Percentiles rank a stretch among this genome's conserved stretches.
phyloP scores from a whole-genome alignment of 345 rosid genomes.

The Sonneratia alba region DNA sequence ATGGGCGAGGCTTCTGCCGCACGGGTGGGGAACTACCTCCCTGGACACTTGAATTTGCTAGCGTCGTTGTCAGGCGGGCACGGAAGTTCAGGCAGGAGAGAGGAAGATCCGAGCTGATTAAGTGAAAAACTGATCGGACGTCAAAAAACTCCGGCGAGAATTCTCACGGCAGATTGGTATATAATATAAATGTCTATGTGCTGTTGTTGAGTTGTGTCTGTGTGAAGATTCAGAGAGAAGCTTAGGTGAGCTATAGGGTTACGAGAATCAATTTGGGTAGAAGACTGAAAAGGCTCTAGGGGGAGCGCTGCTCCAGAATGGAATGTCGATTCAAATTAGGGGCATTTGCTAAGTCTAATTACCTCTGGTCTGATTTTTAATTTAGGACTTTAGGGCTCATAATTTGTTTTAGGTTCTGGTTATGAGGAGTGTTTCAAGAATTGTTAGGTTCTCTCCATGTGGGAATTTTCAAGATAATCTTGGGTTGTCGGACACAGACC shows the following conservation, averaged over 20 bases:
- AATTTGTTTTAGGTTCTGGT: not conserved
- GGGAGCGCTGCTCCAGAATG: conserved; percentile 10
- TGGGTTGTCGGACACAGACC: conserved; percentile 4
- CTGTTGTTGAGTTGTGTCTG: conserved; percentile 21
- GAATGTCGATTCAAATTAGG: conserved; percentile 13
- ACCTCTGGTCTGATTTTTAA: not conserved
- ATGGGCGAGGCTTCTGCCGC: conserved; percentile 99
- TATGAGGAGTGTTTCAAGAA: not conserved
- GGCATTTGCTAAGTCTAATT: not conserved
- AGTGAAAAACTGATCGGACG: not conserved
- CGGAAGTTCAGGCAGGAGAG: conserved; percentile 55
- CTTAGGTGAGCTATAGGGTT: conserved; percentile 26
- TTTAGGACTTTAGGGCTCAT: not conserved
- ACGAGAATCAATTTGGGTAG: not conserved
- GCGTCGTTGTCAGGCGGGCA: conserved; percentile 74
- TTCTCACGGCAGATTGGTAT: conserved; percentile 11
- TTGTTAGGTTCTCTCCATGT: conserved; percentile 8
- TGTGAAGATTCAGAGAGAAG: conserved; percentile 29
- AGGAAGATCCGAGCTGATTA: conserved; percentile 43
- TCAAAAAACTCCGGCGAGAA: not conserved
- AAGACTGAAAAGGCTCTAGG: conserved; percentile 9
- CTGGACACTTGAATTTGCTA: conserved; percentile 74
- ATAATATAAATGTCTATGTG: conserved; percentile 13
- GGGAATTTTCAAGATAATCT: conserved; percentile 5
- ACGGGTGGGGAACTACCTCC: conserved; percentile 66